Conservation (phyloP, 1,284 basidiomycete species). For the Sporisorium graminicola region DNA sequence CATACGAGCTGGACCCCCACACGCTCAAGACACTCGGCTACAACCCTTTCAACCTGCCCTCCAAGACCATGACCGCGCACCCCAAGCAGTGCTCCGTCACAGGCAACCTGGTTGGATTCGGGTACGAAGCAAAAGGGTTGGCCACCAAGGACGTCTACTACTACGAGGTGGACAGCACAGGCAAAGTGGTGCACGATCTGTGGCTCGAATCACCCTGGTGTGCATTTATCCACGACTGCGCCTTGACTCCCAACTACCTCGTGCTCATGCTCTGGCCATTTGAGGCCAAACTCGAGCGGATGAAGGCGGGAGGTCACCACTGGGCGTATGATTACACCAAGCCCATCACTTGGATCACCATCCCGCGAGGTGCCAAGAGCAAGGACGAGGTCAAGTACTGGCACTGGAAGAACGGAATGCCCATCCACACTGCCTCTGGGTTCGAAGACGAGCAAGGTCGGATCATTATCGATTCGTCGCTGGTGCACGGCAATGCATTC, state of each 20-base stretch:
- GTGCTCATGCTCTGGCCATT: constrained; percentile 36
- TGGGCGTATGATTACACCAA: constrained; percentile 37
- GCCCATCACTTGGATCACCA: constrained; percentile 36
- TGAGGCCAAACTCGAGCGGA: constrained; percentile 27
- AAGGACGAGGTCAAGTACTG: constrained; percentile 42
- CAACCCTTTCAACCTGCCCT: constrained; percentile 42
- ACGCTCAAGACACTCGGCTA: constrained; percentile 49
- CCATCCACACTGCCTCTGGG: constrained; percentile 31
- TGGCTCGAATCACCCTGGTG: constrained; percentile 40
- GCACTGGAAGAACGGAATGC: constrained; percentile 43
- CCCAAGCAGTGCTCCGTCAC: constrained; percentile 45
- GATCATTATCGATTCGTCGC: constrained; percentile 36
- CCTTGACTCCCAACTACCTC: constrained; percentile 36
- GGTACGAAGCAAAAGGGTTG: constrained; percentile 45
- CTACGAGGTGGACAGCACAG: constrained; percentile 31
- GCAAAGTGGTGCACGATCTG: constrained; percentile 40
- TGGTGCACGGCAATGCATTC: constrained; percentile 35
- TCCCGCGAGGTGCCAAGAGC: constrained; percentile 38
- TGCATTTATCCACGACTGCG: constrained; percentile 38
- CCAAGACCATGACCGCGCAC: constrained; percentile 46
- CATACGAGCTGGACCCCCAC: constrained; percentile 44
- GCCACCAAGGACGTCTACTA: constrained; percentile 47
- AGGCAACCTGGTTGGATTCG: constrained; percentile 43
- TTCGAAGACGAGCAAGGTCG: constrained; percentile 30
- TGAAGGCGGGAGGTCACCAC: constrained; percentile 36